phyloP scores from a whole-genome alignment of 768 basidiomycete species.

The Leccinum uliginosum region DNA sequence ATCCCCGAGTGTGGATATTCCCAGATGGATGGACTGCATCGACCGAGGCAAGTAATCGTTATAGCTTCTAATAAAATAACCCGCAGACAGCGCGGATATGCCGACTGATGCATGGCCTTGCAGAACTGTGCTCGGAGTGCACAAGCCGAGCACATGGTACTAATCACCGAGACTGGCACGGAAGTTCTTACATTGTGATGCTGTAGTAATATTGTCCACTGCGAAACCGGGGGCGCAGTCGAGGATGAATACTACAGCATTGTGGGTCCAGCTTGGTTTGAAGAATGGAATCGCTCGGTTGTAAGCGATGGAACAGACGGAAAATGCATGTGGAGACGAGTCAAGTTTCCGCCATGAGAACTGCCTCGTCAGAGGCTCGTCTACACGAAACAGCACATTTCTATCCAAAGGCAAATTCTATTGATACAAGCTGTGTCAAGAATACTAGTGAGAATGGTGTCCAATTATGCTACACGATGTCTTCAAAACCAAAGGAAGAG shows the following conservation, averaged over 20 bases:
- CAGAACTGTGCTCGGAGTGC: constrained; percentile 81
- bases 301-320: not conserved
- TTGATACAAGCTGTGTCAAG: not conserved
- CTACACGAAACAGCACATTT: not conserved
- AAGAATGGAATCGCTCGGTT: not conserved
- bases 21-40: constrained; percentile 95
- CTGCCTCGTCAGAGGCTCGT: too few relatives aligned
- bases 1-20: constrained; percentile 70
- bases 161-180: constrained; percentile 74
- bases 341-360: not conserved
- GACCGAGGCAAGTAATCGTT: constrained; percentile 55
- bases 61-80: not conserved
- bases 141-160: constrained; percentile 84
- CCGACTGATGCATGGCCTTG: not conserved
- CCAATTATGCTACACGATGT: constrained; percentile 14
- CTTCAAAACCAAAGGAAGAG: not conserved
- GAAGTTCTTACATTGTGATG: constrained; percentile 65
- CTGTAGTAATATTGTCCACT: too few relatives aligned
- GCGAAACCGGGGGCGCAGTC: too few relatives aligned
- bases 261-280: too few relatives aligned
- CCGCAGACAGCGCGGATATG: not conserved
- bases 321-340: not conserved
- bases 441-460: not conserved
- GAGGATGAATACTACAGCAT: too few relatives aligned
- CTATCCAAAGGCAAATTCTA: not conserved